A percentile compares a stretch with the other conserved stretches of the same genome.
Evolutionary conservation across 495 filamentous ascomycete genomes (phyloP).

Genomic region (Trichoderma asperelloides): DNA sequence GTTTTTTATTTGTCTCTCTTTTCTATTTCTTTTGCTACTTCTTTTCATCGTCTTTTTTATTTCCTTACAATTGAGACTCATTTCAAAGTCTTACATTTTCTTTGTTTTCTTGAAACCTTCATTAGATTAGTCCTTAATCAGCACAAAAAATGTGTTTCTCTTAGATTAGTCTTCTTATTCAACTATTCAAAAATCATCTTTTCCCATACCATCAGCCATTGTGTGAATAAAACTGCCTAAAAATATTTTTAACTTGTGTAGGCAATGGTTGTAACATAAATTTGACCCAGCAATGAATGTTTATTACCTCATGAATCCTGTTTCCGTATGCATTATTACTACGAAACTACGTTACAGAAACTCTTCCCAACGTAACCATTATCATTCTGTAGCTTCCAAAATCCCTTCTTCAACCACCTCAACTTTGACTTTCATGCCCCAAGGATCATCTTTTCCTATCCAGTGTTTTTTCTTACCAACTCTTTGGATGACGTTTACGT

Average conservation of each 20-base stretch:
- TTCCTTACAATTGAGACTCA: not conserved
- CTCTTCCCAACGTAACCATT: not conserved
- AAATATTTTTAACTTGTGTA: too few relatives aligned
- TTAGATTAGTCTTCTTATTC: not conserved
- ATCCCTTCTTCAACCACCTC: conserved; percentile 3
- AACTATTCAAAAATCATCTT: not conserved
- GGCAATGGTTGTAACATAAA: too few relatives aligned
- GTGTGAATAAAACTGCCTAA: too few relatives aligned
- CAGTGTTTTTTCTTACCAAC: conserved; percentile 54
- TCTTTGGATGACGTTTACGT: conserved; percentile 40
- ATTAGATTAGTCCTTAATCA: not conserved
- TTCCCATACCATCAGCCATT: not conserved
- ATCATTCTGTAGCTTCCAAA: not conserved
- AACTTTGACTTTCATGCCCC: conserved; percentile 16
- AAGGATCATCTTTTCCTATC: conserved; percentile 27
- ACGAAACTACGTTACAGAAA: too few relatives aligned
- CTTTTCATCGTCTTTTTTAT: not conserved
- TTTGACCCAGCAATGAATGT: too few relatives aligned
- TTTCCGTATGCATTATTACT: too few relatives aligned
- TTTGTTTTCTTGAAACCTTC: not conserved
- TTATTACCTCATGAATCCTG: too few relatives aligned
- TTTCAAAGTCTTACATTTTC: not conserved
- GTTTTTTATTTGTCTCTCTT: not conserved
- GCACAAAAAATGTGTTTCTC: not conserved
- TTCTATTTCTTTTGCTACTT: not conserved